These are phyloP conservation scores for Monosporozyma servazzii DNA, from an alignment of 805 yeast genomes.

Conservation along the genomic window DNA sequence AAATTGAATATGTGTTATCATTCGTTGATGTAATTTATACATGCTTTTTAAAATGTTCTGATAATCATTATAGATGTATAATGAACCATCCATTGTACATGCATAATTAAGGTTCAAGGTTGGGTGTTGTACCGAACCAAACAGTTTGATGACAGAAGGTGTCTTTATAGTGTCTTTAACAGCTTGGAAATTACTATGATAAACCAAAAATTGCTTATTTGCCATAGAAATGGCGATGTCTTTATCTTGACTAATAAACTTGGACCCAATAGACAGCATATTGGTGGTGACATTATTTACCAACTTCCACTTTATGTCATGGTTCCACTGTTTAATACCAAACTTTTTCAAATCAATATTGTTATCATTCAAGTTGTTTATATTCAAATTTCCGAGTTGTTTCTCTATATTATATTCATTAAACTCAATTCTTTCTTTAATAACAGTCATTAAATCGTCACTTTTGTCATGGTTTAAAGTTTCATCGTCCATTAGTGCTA, in stretches of 20 bases:
- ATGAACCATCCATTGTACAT: slow-evolving; percentile 21
- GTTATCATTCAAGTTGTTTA: background rate
- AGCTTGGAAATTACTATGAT: slow-evolving; percentile 1
- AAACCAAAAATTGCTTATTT: background rate
- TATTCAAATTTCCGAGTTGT: slow-evolving; percentile 11
- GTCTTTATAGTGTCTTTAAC: background rate
- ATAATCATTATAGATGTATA: slow-evolving; percentile 9
- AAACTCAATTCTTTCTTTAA: slow-evolving; percentile 22
- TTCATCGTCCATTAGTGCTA: background rate
- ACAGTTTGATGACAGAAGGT: slow-evolving; percentile 15
- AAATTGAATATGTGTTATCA: slow-evolving; percentile 31
- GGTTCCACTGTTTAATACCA: slow-evolving; percentile 18
- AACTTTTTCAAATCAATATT: slow-evolving; percentile 3
- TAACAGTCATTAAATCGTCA: slow-evolving; percentile 14
- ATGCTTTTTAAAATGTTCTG: background rate
- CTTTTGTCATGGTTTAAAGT: slow-evolving; percentile 3
- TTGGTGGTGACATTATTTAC: background rate
- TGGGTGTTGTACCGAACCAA: slow-evolving; percentile 12
- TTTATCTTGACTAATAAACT: background rate
- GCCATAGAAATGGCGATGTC: background rate
- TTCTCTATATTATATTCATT: slow-evolving; percentile 12
- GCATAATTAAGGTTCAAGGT: slow-evolving; percentile 9
- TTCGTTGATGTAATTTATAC: slow-evolving; percentile 32
- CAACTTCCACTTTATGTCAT: background rate
- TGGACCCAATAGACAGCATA: background rate